These are phyloP conservation scores for Aspergillus thermomutatus DNA, from an alignment of 2,329 filamentous ascomycete species.

Conservation along the genomic window DNA sequence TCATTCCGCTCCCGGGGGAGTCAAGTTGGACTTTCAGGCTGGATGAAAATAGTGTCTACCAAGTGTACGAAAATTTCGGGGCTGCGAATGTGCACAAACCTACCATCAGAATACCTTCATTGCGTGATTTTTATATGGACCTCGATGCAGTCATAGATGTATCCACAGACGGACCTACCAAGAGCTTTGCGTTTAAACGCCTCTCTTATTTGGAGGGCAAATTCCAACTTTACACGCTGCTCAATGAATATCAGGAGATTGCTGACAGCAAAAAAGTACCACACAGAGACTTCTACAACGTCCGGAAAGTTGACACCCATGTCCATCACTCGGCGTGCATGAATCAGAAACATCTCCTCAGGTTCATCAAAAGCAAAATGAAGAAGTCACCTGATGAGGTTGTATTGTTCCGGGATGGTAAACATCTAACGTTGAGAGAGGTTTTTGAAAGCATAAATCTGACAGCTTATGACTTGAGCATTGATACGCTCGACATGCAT, in stretches of 20 bases:
- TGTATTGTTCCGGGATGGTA: conserved; percentile 87
- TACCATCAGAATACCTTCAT: conserved; percentile 78
- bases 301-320: conserved; percentile 97
- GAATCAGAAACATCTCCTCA: conserved; percentile 97
- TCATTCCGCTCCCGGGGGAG: conserved; percentile 67
- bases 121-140: conserved; percentile 95
- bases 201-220: conserved; percentile 95
- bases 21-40: conserved; percentile 73
- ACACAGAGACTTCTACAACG: conserved; percentile 98
- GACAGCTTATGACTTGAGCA: conserved; percentile 95
- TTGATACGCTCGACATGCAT: conserved; percentile 99
- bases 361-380: conserved; percentile 99
- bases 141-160: conserved; percentile 80
- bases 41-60: conserved; percentile 83
- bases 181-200: conserved; percentile 93
- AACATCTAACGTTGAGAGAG: conserved; percentile 83
- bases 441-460: conserved; percentile 97
- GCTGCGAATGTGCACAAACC: conserved; percentile 63
- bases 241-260: conserved; percentile 97
- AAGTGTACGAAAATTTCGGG: conserved; percentile 74
- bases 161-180: conserved; percentile 93
- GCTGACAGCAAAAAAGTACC: conserved; percentile 97
- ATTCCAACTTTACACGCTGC: conserved; percentile 86
- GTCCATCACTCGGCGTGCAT: conserved; percentile 99
- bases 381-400: conserved; percentile 95